Percentiles rank a stretch among this genome's conserved stretches.
Evolutionary conservation across 495 filamentous ascomycete genomes (phyloP).

Genomic region (Xylaria flabelliformis): DNA sequence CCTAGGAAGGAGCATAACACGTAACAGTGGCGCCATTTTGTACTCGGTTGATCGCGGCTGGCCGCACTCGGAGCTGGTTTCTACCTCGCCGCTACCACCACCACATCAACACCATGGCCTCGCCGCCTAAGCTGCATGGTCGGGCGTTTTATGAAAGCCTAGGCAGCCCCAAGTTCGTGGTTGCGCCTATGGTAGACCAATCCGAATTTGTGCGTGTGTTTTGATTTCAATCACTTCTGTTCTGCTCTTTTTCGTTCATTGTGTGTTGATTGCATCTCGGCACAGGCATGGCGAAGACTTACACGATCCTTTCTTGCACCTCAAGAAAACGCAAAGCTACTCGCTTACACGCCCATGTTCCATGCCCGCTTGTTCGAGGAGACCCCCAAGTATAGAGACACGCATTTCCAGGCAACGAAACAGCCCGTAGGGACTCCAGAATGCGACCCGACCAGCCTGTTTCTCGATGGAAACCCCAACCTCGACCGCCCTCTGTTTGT

Average conservation of each 20-base stretch:
- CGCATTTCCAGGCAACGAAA: conserved; percentile 74
- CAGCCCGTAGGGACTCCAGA: conserved; percentile 30
- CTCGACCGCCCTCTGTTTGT: conserved; percentile 90
- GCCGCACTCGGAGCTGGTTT: conserved; percentile 18
- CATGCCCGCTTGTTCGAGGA: conserved; percentile 86
- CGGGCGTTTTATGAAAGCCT: conserved; percentile 92
- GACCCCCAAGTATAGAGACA: conserved; percentile 72
- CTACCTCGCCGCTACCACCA: neutral
- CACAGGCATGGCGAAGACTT: conserved; percentile 92
- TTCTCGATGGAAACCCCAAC: conserved; percentile 83
- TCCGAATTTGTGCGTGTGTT: conserved; percentile 83
- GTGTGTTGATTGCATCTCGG: too few relatives aligned
- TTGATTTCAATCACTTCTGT: neutral
- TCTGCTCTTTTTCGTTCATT: neutral
- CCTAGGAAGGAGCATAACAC: neutral
- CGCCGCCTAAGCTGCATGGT: conserved; percentile 62
- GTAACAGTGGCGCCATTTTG: conserved; percentile 18
- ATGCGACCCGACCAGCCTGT: conserved; percentile 38
- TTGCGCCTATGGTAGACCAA: conserved; percentile 98
- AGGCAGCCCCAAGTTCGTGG: conserved; percentile 84
- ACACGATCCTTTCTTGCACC: conserved; percentile 85
- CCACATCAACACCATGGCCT: conserved; percentile 16
- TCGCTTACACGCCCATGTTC: conserved; percentile 94
- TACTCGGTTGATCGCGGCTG: conserved; percentile 1
- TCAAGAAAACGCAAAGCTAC: conserved; percentile 60